A percentile compares a stretch with the other conserved stretches of the same genome.
Conservation (phyloP, 257 asterid genomes). For the Osmanthus fragrans region DNA sequence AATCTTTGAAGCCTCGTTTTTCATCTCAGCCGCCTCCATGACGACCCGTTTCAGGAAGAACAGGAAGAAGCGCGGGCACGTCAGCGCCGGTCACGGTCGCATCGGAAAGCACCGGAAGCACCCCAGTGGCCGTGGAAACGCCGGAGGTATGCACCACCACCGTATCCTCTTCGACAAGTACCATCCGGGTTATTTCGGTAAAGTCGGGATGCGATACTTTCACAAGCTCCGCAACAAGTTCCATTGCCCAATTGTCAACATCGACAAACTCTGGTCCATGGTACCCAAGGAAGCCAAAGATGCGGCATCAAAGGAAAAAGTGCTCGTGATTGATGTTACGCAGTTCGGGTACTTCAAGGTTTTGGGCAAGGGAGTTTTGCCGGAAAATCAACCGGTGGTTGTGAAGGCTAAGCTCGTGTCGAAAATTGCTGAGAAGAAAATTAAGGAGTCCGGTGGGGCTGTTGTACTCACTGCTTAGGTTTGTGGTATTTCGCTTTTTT, state of each 20-base stretch:
- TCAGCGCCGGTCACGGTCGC: slow-evolving; percentile 27
- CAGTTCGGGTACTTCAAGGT: slow-evolving; percentile 35
- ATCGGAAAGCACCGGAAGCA: slow-evolving; percentile 29
- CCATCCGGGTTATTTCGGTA: slow-evolving; percentile 33
- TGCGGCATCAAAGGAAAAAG: slow-evolving; percentile 31
- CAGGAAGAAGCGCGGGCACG: slow-evolving; percentile 35
- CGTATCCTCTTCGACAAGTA: slow-evolving; percentile 42
- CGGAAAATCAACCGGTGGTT: slow-evolving; percentile 27
- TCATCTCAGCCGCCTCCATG: slow-evolving; percentile 13
- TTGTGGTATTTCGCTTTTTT: not conserved
- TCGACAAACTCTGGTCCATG: slow-evolving; percentile 34
- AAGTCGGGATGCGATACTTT: slow-evolving; percentile 33
- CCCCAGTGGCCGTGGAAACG: slow-evolving; percentile 36
- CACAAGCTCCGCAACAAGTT: slow-evolving; percentile 39
- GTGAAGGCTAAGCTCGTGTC: slow-evolving; percentile 39
- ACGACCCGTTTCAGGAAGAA: slow-evolving; percentile 31
- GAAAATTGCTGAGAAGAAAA: slow-evolving; percentile 31
- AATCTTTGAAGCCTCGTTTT: not conserved
- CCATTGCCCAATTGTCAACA: slow-evolving; percentile 36
- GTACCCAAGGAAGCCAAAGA: slow-evolving; percentile 27
- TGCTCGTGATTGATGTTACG: slow-evolving; percentile 29
- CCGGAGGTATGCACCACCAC: slow-evolving; percentile 39
- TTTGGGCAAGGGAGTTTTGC: slow-evolving; percentile 31
- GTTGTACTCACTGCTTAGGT: slow-evolving; percentile 31
- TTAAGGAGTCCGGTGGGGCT: slow-evolving; percentile 34